These are phyloP conservation scores for Scheffersomyces spartinae DNA, from an alignment of 805 yeast genomes.

Conservation along the genomic window DNA sequence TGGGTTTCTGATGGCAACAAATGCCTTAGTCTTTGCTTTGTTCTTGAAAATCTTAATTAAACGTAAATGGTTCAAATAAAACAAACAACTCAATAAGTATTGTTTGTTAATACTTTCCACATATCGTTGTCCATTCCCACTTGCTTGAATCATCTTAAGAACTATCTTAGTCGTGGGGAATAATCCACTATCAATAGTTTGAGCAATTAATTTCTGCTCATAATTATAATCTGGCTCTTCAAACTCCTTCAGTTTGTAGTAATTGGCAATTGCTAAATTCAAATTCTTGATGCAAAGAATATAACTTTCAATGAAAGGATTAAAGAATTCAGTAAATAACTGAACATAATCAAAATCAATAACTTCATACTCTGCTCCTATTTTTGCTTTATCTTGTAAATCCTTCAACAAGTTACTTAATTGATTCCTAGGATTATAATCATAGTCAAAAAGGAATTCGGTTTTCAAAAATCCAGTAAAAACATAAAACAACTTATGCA, in stretches of 20 bases:
- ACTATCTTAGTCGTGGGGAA: too few species aligned
- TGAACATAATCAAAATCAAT: slow-evolving; percentile 12
- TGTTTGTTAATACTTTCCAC: slow-evolving; percentile 30
- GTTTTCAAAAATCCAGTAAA: slow-evolving; percentile 27
- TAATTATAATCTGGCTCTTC: too few species aligned
- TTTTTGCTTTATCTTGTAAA: slow-evolving; percentile 7
- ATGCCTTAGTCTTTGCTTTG: slow-evolving; percentile 29
- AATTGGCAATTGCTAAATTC: slow-evolving; percentile 5
- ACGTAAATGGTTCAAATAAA: slow-evolving; percentile 22
- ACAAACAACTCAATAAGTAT: slow-evolving; percentile 27
- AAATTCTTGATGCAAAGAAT: slow-evolving; percentile 15
- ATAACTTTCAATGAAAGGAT: slow-evolving; percentile 24
- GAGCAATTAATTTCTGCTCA: too few species aligned
- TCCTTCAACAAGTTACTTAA: slow-evolving; percentile 17
- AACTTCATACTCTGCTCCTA: slow-evolving; percentile 10
- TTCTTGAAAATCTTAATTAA: slow-evolving; percentile 27
- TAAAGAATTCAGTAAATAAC: slow-evolving; percentile 16
- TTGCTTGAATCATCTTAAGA: too few species aligned
- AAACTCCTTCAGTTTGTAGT: too few species aligned
- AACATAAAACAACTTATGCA: slow-evolving; percentile 19
- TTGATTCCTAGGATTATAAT: slow-evolving; percentile 18
- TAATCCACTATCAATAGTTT: too few species aligned
- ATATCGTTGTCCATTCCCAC: too few species aligned
- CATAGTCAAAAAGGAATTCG: slow-evolving; percentile 32
- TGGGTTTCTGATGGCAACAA: slow-evolving; percentile 17